Base-by-base conservation (phyloP, 2,329 filamentous ascomycete genomes). In the Niveomyces coronatus region DNA sequence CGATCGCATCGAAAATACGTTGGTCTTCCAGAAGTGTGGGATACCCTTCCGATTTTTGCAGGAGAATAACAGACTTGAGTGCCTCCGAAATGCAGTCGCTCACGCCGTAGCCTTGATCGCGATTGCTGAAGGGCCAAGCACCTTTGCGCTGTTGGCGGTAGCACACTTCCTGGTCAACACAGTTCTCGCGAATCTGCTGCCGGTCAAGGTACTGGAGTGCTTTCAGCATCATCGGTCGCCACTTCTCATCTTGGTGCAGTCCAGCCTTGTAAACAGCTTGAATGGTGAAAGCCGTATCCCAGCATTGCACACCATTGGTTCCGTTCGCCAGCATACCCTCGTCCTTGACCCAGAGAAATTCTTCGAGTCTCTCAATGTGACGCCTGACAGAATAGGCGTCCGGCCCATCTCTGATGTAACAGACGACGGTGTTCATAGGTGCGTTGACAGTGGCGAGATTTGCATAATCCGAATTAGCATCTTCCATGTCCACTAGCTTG, bases 271-370 rank as follows among this genome's bases (percentile, higher is more conserved):
- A 74, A 5, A 85, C 75, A 1, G 85, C 81, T 57, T 94, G 87
- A 23, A 95, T 85, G 14, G 82, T 65, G 54, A 96, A 96, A 1
- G 87, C 74, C 0, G 91, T 98, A 55, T 98, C 91, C 91, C 91
- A 98, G 46, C 79, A 83, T 59, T 98, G 91, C 2, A 96, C 88
- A n/a, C 91, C 91, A 49, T 98, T 96, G 8, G 91, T 98, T 26
- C 91, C 91, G 50, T 95, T 95, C 61, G 82, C 82, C 33, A 96
- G 70, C 85, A 98, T 86, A 5, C 91, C 91, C 55, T 95, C 88
- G 23, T 79, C 60, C 46, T 93, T 94, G 35, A 98, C 70, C 88
- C 91, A 98, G 20, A 98, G 60, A 44, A 81, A 93, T 51, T 98
- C 91, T 30, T 85, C 72, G 10, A 94, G 60, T 4, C 86, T 76